Percentiles rank a stretch among this genome's conserved stretches.
Conservation (phyloP, 2,329 filamentous ascomycete species). For the Didymella exigua region DNA sequence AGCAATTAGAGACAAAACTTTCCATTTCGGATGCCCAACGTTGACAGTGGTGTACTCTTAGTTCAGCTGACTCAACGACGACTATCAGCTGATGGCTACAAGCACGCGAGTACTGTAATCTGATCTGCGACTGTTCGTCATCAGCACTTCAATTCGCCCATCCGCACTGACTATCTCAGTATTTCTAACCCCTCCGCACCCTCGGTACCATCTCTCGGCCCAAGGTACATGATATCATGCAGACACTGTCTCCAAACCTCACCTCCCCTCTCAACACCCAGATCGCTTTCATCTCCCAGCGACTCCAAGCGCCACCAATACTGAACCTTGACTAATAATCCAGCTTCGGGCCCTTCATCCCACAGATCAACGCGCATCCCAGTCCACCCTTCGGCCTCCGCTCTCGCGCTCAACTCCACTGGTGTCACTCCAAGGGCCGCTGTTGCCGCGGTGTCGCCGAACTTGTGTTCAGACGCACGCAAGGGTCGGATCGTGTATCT, state of each 20-base stretch:
- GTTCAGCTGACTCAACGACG: too few relatives aligned
- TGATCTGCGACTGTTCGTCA: too few relatives aligned
- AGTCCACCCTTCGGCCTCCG: background rate
- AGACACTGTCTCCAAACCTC: background rate
- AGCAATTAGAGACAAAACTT: slow-evolving; percentile 28
- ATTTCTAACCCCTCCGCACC: background rate
- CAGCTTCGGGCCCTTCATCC: background rate
- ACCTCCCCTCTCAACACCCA: background rate
- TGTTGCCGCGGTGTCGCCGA: background rate
- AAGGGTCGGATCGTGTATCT: background rate
- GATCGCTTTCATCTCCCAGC: background rate
- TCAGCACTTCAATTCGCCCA: too few relatives aligned
- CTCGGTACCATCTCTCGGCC: background rate
- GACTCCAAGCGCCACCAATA: background rate
- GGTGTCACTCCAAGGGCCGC: background rate
- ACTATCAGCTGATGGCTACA: too few relatives aligned
- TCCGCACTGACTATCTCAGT: background rate
- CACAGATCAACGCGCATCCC: background rate
- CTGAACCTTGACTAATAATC: background rate
- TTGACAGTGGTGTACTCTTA: background rate
- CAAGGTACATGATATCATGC: background rate
- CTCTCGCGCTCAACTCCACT: background rate
- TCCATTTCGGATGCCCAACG: background rate
- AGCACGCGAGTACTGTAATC: too few relatives aligned
- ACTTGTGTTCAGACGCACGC: background rate